Evolutionary conservation across 2,329 filamentous ascomycete species (phyloP), one percentile per base, ranked within the genome.

Genomic region (Taxawa tesnikishii): DNA sequence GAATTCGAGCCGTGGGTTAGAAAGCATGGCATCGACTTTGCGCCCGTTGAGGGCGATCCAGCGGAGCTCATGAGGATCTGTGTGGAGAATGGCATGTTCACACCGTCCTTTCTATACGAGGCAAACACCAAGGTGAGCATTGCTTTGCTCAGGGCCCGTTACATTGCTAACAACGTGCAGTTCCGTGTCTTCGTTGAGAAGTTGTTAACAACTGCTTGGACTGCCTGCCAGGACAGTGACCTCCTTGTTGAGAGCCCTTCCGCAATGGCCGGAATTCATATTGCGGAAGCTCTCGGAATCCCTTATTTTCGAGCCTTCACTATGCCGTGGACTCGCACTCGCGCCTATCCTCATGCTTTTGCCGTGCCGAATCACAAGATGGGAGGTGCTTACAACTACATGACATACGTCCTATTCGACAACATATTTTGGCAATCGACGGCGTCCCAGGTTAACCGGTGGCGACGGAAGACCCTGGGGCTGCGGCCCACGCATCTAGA

Each of bases 261-360:
- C 36, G 85, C 90, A 10, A 98, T 98, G 90, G 85, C 81, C 1
- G 90, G 90, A 15, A 94, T 98, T 33, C 90, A 98, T 54, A 93
- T 98, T 43, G 90, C 90, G 2, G 90, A 98, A 59, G 84, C 85
- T 15, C 68, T 98, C 2, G 69, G 74, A 10, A 92, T 98, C 27
- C 90, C 90, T 0, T 98, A 98, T 55, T 96, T 96, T 63, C 76
- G 90, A 34, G 88, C 87, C 0, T 98, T 98, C 52, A 93, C 85
- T 12, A 98, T 98, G 90, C 90, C 90, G 0, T 98, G 90, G 90
- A 94, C 90, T 1, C 76, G 87, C 29, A 98, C 90, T 11, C 71
- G 90, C 32, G 85, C 88, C 1, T 98, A 98, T 47, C 90, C 90
- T 3, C 90, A 98, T 56, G 90, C 90, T 1, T 98, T 98, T 56